phyloP scores from a whole-genome alignment of 2,329 filamentous ascomycete genomes.

The Dothistroma pini region DNA sequence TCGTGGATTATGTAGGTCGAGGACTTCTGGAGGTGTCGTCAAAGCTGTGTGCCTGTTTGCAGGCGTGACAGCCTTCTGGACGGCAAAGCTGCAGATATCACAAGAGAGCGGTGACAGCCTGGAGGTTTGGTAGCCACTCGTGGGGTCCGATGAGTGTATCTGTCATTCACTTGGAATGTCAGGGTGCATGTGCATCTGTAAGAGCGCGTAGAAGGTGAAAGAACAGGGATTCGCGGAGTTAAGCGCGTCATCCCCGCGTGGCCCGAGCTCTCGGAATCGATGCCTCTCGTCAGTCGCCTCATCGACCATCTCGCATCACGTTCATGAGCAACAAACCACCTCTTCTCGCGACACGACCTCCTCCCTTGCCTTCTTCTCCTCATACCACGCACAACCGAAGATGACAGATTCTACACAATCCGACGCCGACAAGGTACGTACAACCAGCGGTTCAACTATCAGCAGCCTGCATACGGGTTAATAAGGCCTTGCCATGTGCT shows the following conservation, averaged over 20 bases:
- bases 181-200: background rate
- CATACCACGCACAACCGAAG: background rate
- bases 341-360: background rate
- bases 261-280: background rate
- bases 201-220: too few relatives aligned
- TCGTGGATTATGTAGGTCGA: too few relatives aligned
- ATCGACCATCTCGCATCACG: background rate
- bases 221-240: background rate
- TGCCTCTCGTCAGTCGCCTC: background rate
- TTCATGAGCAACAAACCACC: background rate
- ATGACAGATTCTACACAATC: conserved; percentile 36
- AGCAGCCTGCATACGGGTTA: background rate
- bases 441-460: background rate
- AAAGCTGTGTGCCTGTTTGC: too few relatives aligned
- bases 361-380: background rate
- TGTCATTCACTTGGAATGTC: too few relatives aligned
- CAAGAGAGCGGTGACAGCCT: too few relatives aligned
- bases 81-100: too few relatives aligned
- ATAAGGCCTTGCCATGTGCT: too few relatives aligned
- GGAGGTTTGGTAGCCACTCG: too few relatives aligned
- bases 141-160: too few relatives aligned
- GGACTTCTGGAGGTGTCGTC: too few relatives aligned
- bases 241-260: background rate
- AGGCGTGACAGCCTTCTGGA: too few relatives aligned
- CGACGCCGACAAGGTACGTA: conserved; percentile 47